Percentiles rank a stretch among this genome's conserved stretches.
phyloP scores from a whole-genome alignment of 805 yeast genomes.

The Lachancea nothofagi region DNA sequence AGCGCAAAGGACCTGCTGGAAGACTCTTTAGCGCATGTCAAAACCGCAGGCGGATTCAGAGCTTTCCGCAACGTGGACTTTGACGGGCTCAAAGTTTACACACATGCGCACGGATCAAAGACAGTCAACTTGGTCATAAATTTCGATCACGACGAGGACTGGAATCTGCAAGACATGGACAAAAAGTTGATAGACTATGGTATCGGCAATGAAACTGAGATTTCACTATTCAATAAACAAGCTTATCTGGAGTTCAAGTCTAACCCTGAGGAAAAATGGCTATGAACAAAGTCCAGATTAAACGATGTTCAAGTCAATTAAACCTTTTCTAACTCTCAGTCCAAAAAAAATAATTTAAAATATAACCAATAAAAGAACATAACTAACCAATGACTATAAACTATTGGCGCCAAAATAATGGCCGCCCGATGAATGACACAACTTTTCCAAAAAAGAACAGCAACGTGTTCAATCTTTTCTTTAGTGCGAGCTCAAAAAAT shows the following conservation, averaged over 20 bases:
- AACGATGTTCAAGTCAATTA: too few relatives aligned
- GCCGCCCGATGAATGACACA: too few relatives aligned
- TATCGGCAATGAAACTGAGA: conserved; percentile 83
- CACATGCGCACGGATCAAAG: conserved; percentile 92
- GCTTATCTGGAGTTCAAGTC: conserved; percentile 65
- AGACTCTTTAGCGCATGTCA: conserved; percentile 40
- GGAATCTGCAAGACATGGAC: conserved; percentile 45
- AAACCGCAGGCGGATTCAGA: conserved; percentile 61
- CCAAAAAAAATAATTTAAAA: too few relatives aligned
- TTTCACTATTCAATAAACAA: conserved; percentile 67
- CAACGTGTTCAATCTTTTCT: too few relatives aligned
- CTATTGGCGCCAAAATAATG: too few relatives aligned
- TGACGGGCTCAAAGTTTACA: conserved; percentile 78
- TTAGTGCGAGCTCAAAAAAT: conserved; percentile 13
- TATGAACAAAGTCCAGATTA: neutral
- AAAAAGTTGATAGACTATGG: conserved; percentile 48
- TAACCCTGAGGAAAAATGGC: conserved; percentile 90
- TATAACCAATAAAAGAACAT: neutral
- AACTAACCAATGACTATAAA: too few relatives aligned
- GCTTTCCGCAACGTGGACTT: conserved; percentile 75
- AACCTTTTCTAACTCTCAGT: neutral
- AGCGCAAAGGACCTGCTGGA: conserved; percentile 62
- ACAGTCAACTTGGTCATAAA: conserved; percentile 89
- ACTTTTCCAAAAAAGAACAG: too few relatives aligned
- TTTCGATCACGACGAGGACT: conserved; percentile 70